A percentile compares a stretch with the other conserved stretches of the same genome.
Evolutionary conservation across 78 protist genomes (phyloP).

Genomic region (Dictyostelium intermedium): DNA sequence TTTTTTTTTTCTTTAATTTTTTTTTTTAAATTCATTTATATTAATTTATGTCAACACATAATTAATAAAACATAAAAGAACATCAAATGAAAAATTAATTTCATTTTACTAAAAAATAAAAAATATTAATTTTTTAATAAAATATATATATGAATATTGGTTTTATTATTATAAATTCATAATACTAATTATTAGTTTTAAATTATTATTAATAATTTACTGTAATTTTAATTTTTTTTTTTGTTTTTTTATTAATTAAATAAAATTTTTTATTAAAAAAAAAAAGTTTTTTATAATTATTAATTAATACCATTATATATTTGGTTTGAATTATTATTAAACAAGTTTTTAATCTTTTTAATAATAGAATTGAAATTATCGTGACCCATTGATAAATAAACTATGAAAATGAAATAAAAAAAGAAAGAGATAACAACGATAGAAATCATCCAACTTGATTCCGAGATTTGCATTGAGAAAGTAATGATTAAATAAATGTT

Average conservation of each 20-base stretch:
- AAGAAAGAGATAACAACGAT: slow-evolving; percentile 8
- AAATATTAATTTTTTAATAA: too few species aligned
- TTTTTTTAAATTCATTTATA: too few species aligned
- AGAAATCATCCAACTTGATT: slow-evolving; percentile 24
- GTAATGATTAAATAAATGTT: slow-evolving; percentile 51
- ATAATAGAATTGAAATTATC: not conserved
- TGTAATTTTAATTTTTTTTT: not conserved
- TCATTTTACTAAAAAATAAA: too few species aligned
- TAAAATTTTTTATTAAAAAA: not conserved
- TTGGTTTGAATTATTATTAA: not conserved
- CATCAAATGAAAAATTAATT: too few species aligned
- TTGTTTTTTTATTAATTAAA: not conserved
- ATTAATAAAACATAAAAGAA: too few species aligned
- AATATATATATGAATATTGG: too few species aligned
- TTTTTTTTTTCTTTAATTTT: too few species aligned
- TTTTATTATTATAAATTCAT: too few species aligned
- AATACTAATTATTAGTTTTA: too few species aligned
- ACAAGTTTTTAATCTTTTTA: not conserved
- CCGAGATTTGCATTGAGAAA: slow-evolving; percentile 15
- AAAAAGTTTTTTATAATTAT: not conserved
- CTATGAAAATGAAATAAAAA: slow-evolving; percentile 42
- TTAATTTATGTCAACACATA: too few species aligned
- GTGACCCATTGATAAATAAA: slow-evolving; percentile 33
- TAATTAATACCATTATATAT: not conserved
- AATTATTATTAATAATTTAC: not conserved